Percentiles rank a stretch among this genome's conserved stretches.
Evolutionary conservation across 164 flowering plant genomes (phyloP).

Genomic region (Dillenia suffruticosa): DNA sequence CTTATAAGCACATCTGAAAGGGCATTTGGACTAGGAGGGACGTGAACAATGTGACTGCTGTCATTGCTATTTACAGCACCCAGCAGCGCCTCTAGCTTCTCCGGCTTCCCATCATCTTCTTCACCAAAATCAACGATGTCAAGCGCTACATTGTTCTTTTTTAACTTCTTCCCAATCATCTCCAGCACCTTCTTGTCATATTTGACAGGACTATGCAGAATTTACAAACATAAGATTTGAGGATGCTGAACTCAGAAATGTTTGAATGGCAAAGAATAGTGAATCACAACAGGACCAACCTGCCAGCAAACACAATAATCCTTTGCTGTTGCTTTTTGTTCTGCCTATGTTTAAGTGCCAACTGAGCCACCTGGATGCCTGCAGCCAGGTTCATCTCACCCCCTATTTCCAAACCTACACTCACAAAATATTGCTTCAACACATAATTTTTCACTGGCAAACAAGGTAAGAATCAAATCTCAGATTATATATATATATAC

Average conservation of each 20-base stretch:
- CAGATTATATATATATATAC: too few relatives aligned
- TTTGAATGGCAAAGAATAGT: not conserved
- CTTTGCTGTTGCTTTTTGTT: conserved; percentile 95
- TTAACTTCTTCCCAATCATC: conserved; percentile 79
- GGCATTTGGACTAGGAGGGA: conserved; percentile 79
- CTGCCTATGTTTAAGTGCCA: conserved; percentile 96
- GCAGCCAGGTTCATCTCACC: conserved; percentile 94
- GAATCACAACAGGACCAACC: conserved; percentile 33
- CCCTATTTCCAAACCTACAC: conserved; percentile 73
- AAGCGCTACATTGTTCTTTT: conserved; percentile 92
- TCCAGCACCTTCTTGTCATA: conserved; percentile 87
- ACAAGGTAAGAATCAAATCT: too few relatives aligned
- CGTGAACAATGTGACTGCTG: conserved; percentile 87
- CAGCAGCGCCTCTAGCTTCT: conserved; percentile 85
- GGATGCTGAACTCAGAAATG: too few relatives aligned
- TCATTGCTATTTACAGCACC: conserved; percentile 84
- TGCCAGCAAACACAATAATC: conserved; percentile 94
- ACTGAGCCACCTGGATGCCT: conserved; percentile 87
- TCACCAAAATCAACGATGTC: conserved; percentile 95
- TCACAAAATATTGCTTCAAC: conserved; percentile 2
- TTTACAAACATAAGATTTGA: not conserved
- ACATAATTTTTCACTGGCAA: not conserved
- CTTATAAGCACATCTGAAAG: conserved; percentile 92
- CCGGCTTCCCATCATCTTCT: conserved; percentile 82
- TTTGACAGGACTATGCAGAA: conserved; percentile 59